Conservation (phyloP, 2,329 filamentous ascomycete species). For the Cladosporium sp. region DNA sequence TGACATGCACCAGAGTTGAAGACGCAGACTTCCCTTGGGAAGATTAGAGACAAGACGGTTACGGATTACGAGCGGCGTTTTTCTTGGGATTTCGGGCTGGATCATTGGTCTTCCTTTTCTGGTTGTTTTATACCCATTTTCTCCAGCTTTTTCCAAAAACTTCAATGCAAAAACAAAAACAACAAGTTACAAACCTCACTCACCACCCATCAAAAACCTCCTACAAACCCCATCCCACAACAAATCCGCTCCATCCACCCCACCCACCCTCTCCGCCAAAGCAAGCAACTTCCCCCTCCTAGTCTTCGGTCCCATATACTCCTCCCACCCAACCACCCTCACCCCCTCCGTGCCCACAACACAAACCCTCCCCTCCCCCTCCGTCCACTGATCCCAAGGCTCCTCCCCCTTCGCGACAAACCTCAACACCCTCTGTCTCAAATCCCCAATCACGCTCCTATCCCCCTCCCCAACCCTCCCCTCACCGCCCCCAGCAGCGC, state of each 20-base stretch:
- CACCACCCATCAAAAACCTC: constrained; percentile 1
- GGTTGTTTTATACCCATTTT: too few relatives aligned
- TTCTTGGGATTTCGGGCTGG: too few relatives aligned
- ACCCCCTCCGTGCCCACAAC: constrained; percentile 2
- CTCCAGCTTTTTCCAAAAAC: too few relatives aligned
- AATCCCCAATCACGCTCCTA: constrained; percentile 4
- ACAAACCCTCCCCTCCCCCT: constrained; percentile 1
- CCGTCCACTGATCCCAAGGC: constrained; percentile 12
- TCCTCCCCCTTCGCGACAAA: constrained; percentile 12
- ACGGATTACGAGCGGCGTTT: too few relatives aligned
- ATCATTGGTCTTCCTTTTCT: too few relatives aligned
- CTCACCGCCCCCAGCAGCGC: constrained; percentile 18
- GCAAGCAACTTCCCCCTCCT: not conserved
- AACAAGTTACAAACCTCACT: too few relatives aligned
- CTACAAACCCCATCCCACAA: constrained; percentile 4
- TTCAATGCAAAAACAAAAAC: too few relatives aligned
- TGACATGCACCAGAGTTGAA: constrained; percentile 62
- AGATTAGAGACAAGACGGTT: too few relatives aligned
- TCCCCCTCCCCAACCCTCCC: constrained; percentile 1
- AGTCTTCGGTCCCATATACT: constrained; percentile 46
- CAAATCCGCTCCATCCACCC: not conserved
- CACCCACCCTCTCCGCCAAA: not conserved
- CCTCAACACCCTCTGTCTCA: constrained; percentile 8
- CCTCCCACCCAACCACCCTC: constrained; percentile 38
- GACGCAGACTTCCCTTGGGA: constrained; percentile 62